Evolutionary conservation across 202 grass and related monocot species (phyloP).

Genomic region (Setaria viridis): DNA sequence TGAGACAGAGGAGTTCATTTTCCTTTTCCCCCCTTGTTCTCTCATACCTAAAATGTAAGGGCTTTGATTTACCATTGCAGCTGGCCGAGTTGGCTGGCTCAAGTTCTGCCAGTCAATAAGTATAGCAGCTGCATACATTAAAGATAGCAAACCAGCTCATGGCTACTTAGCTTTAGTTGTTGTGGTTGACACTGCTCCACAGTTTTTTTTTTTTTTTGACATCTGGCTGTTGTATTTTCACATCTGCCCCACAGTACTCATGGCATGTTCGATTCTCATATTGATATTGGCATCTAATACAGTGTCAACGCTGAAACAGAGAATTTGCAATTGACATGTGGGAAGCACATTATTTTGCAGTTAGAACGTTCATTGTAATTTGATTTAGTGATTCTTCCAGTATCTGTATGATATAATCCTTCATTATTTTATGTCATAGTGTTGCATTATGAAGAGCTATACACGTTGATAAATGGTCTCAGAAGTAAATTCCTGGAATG

Average conservation of each 20-base stretch:
- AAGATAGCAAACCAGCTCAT: conserved; percentile 71
- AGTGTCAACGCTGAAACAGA: background rate
- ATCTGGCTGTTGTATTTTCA: no score
- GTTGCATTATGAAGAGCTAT: background rate
- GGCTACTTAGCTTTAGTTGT: conserved; percentile 65
- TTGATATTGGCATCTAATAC: background rate
- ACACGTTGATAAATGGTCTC: background rate
- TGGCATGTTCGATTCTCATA: background rate
- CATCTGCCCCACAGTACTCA: conserved; percentile 44
- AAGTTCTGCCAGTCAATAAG: conserved; percentile 70
- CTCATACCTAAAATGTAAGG: background rate
- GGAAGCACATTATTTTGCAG: background rate
- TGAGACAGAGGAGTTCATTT: background rate
- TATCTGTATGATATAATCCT: background rate
- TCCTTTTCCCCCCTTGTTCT: background rate
- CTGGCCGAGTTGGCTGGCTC: conserved; percentile 88
- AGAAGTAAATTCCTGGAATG: conserved; percentile 7
- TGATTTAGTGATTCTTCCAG: background rate
- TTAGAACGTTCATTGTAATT: background rate
- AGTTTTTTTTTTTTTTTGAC: background rate
- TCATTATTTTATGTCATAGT: background rate
- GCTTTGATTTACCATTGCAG: conserved; percentile 43
- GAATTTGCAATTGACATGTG: background rate
- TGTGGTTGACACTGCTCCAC: conserved; percentile 63
- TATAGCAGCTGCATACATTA: conserved; percentile 71